A percentile compares a stretch with the other conserved stretches of the same genome.
phyloP scores from a whole-genome alignment of 2,329 filamentous ascomycete genomes.

The Penicillium oxalicum region DNA sequence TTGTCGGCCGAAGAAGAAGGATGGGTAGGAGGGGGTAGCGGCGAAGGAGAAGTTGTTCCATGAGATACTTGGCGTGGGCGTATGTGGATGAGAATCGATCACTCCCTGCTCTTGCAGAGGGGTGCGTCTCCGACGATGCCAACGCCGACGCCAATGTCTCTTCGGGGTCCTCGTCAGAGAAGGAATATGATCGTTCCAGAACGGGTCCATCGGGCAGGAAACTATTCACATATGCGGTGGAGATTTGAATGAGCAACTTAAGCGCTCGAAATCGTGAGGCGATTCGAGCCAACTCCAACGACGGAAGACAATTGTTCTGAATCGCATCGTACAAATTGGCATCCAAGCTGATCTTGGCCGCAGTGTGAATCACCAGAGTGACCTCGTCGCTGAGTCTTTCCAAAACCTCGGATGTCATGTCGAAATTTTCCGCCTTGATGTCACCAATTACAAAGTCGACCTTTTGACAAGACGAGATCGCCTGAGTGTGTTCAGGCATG shows the following conservation, averaged over 20 bases:
- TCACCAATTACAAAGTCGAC: slow-evolving; percentile 27
- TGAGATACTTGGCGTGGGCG: slow-evolving; percentile 28
- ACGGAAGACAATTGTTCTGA: slow-evolving; percentile 29
- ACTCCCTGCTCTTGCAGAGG: slow-evolving; percentile 5
- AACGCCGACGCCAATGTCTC: slow-evolving; percentile 23
- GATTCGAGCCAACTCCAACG: slow-evolving; percentile 25
- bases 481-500: slow-evolving; percentile 26
- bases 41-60: slow-evolving; percentile 26
- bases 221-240: slow-evolving; percentile 29
- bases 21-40: slow-evolving; percentile 25
- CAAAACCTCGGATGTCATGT: slow-evolving; percentile 15
- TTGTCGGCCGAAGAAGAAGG: slow-evolving; percentile 26
- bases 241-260: slow-evolving; percentile 27
- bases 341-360: slow-evolving; percentile 29
- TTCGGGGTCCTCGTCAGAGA: slow-evolving; percentile 23
- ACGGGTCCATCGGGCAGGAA: slow-evolving; percentile 28
- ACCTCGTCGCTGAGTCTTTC: slow-evolving; percentile 22
- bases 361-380: slow-evolving; percentile 29
- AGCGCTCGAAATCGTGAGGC: slow-evolving; percentile 22
- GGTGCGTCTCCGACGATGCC: slow-evolving; percentile 7
- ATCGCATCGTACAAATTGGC: slow-evolving; percentile 23
- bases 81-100: slow-evolving; percentile 26
- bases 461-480: slow-evolving; percentile 22
- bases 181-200: slow-evolving; percentile 20
- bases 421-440: slow-evolving; percentile 23